Evolutionary conservation across 1,284 basidiomycete genomes (phyloP).

Genomic region (Trichosporon coremiiforme): DNA sequence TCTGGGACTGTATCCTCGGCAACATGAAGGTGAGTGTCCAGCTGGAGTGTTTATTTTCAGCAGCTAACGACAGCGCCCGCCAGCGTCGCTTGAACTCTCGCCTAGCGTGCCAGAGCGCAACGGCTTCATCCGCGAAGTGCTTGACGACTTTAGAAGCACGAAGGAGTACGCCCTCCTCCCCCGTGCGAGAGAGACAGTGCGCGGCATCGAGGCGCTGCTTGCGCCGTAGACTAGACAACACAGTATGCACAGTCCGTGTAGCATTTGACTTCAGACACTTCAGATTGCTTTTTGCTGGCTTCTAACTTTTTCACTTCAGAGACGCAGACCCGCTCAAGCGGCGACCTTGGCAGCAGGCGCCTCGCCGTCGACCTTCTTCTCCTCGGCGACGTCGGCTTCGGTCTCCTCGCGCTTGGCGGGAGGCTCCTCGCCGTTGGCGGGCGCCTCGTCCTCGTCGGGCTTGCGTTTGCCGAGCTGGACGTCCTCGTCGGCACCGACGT

Average conservation of each 20-base stretch:
- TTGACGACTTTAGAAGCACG: constrained; percentile 36
- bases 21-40: constrained; percentile 44
- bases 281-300: background rate
- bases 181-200: constrained; percentile 31
- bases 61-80: constrained; percentile 34
- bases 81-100: constrained; percentile 31
- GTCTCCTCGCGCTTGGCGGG: constrained; percentile 19
- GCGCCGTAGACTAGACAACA: background rate
- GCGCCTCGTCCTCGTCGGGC: constrained; percentile 16
- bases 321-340: background rate
- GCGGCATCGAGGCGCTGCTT: constrained; percentile 36
- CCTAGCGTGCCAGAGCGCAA: constrained; percentile 35
- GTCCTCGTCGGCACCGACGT: constrained; percentile 17
- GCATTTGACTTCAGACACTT: background rate
- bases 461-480: constrained; percentile 15
- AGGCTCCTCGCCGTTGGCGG: constrained; percentile 15
- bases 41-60: background rate
- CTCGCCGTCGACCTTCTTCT: background rate
- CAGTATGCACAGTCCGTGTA: constrained; percentile 17
- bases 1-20: constrained; percentile 47
- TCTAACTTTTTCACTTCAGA: background rate
- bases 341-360: background rate
- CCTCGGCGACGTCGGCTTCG: background rate
- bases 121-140: constrained; percentile 34
- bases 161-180: constrained; percentile 40